Conservation (phyloP, 2,329 filamentous ascomycete species). For the Ramularia endophylla region DNA sequence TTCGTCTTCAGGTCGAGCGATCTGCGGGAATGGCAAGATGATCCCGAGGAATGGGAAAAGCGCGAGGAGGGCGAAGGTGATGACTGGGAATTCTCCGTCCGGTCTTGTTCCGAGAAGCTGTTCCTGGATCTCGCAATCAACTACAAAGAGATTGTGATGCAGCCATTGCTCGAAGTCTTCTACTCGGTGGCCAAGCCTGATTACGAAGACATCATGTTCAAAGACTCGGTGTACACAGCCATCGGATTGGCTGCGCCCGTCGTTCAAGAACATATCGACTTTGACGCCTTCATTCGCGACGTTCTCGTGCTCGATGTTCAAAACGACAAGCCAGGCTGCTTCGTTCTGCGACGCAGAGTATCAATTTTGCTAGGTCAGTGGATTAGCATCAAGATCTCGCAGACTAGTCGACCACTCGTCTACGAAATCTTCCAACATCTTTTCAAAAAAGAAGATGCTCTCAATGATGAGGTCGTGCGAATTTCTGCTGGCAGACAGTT, state of each 20-base stretch:
- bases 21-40: slow-evolving; percentile 85
- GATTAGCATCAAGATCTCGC: slow-evolving; percentile 70
- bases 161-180: slow-evolving; percentile 78
- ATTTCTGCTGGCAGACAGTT: slow-evolving; percentile 86
- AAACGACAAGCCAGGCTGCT: slow-evolving; percentile 59
- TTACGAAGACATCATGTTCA: slow-evolving; percentile 68
- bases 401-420: slow-evolving; percentile 63
- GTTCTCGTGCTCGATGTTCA: too few relatives aligned
- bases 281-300: slow-evolving; percentile 73
- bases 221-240: slow-evolving; percentile 91
- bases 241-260: slow-evolving; percentile 80
- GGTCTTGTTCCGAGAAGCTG: too few relatives aligned
- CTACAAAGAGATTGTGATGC: slow-evolving; percentile 74
- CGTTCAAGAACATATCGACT: slow-evolving; percentile 69
- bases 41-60: slow-evolving; percentile 92
- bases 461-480: slow-evolving; percentile 87
- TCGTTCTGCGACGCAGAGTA: slow-evolving; percentile 78
- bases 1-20: slow-evolving; percentile 83
- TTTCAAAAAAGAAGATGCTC: slow-evolving; percentile 67
- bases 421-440: slow-evolving; percentile 89
- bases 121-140: slow-evolving; percentile 87
- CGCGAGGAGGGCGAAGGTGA: slow-evolving; percentile 78
- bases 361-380: slow-evolving; percentile 86
- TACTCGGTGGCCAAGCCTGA: slow-evolving; percentile 62
- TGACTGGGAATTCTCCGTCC: slow-evolving; percentile 86